A percentile compares a stretch with the other conserved stretches of the same genome.
Evolutionary conservation across 1,284 basidiomycete species (phyloP).

Genomic region (Ceratobasidium sp.): DNA sequence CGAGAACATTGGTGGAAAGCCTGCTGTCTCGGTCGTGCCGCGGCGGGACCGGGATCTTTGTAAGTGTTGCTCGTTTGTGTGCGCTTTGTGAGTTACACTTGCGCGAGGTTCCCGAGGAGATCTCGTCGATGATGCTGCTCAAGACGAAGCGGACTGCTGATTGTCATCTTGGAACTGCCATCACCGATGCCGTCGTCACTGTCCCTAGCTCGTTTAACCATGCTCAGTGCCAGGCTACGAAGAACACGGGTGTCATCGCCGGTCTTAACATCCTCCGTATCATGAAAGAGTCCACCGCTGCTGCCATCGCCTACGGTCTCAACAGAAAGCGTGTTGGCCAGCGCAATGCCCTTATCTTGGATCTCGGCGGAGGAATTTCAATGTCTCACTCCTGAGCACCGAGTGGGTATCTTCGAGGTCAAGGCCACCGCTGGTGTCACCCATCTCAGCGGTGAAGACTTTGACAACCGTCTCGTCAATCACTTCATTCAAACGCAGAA

Average conservation of each 20-base stretch:
- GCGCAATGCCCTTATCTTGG: constrained; percentile 76
- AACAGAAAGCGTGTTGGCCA: constrained; percentile 62
- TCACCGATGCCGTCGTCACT: constrained; percentile 66
- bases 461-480: constrained; percentile 74
- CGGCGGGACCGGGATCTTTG: constrained; percentile 63
- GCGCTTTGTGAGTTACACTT: background rate
- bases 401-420: constrained; percentile 85
- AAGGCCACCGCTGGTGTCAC: constrained; percentile 86
- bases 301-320: constrained; percentile 69
- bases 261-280: constrained; percentile 71
- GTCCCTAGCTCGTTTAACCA: constrained; percentile 76
- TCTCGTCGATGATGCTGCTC: constrained; percentile 65
- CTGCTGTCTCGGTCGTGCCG: constrained; percentile 63
- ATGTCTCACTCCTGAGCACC: constrained; percentile 82
- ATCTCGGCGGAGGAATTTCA: constrained; percentile 81
- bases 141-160: constrained; percentile 69
- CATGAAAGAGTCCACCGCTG: constrained; percentile 77
- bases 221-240: constrained; percentile 70
- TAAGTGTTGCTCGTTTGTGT: constrained; percentile 29
- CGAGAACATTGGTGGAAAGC: constrained; percentile 61
- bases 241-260: constrained; percentile 67
- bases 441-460: constrained; percentile 79
- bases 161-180: constrained; percentile 64
- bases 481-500: constrained; percentile 83
- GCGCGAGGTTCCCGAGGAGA: constrained; percentile 62